Evolutionary conservation across 1,284 basidiomycete species (phyloP).

Genomic region (Microbotryum lychnidis-dioicae): DNA sequence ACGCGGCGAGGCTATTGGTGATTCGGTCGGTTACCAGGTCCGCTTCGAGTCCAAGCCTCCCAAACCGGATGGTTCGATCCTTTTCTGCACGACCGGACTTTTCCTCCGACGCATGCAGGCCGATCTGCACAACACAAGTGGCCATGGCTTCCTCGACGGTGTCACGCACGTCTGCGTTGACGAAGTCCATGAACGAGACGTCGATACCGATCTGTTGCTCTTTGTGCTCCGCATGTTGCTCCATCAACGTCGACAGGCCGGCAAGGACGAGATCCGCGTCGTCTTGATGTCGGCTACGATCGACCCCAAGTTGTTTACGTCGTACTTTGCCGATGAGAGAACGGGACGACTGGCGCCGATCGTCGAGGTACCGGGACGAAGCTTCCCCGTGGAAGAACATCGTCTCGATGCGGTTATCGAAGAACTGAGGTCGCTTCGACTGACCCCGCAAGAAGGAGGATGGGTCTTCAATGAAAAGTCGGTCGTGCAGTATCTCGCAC

Average conservation of each 20-base stretch:
- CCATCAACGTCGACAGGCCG: constrained; percentile 59
- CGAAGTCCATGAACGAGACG: constrained; percentile 92
- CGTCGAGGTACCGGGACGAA: constrained; percentile 76
- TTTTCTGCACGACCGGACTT: constrained; percentile 90
- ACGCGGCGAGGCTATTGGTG: constrained; percentile 65
- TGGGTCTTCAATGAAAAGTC: constrained; percentile 71
- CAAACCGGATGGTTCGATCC: constrained; percentile 73
- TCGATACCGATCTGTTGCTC: constrained; percentile 86
- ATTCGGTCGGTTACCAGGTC: constrained; percentile 81
- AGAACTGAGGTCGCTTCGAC: constrained; percentile 43
- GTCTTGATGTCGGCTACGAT: constrained; percentile 95
- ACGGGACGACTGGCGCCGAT: constrained; percentile 59
- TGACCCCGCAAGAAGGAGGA: constrained; percentile 41
- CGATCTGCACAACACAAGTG: constrained; percentile 50
- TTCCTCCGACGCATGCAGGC: constrained; percentile 82
- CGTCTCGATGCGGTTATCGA: constrained; percentile 74
- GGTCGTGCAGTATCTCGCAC: constrained; percentile 66
- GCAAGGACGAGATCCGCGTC: constrained; percentile 72
- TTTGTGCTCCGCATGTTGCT: constrained; percentile 83
- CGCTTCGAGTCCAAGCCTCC: constrained; percentile 80
- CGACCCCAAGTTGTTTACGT: constrained; percentile 77
- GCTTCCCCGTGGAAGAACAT: constrained; percentile 74
- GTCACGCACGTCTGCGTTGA: constrained; percentile 90
- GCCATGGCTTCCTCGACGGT: constrained; percentile 55
- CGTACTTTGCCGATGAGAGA: constrained; percentile 65